Percentiles rank a stretch among this genome's conserved stretches.
Conservation (phyloP, 139 green algal species). For the Coelastrella sp. region DNA sequence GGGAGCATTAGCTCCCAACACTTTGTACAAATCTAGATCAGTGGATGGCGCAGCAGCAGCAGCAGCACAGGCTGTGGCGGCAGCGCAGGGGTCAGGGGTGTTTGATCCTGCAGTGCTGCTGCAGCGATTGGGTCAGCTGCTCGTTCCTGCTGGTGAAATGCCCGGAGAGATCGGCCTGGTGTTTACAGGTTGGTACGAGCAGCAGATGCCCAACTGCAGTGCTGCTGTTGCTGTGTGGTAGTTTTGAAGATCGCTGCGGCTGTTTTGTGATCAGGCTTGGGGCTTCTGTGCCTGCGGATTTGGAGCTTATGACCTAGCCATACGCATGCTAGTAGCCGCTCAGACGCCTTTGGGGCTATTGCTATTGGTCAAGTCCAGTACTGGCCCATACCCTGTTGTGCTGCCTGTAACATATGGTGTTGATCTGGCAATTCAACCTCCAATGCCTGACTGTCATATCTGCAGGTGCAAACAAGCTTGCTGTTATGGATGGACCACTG, state of each 20-base stretch:
- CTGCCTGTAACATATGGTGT: not conserved
- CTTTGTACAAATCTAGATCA: not conserved
- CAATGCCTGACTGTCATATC: not conserved
- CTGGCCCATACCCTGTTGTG: not conserved
- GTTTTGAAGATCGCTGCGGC: no score
- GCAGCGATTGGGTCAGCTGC: conserved; percentile 10
- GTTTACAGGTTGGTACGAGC: conserved; percentile 19
- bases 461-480: conserved; percentile 26
- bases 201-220: not conserved
- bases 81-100: not conserved
- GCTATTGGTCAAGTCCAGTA: no score
- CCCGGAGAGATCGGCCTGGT: conserved; percentile 20
- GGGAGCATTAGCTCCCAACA: no score
- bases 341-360: no score
- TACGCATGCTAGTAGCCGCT: no score
- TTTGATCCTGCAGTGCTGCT: not conserved
- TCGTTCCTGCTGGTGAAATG: conserved; percentile 30
- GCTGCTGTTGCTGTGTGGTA: no score
- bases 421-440: not conserved
- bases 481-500: conserved; percentile 33
- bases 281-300: no score
- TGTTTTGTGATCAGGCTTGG: no score
- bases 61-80: not conserved
- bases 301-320: no score
- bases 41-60: not conserved